Evolutionary conservation across 2,329 filamentous ascomycete genomes (phyloP), one percentile per base, ranked within the genome.

Genomic region (Madurella fahalii): DNA sequence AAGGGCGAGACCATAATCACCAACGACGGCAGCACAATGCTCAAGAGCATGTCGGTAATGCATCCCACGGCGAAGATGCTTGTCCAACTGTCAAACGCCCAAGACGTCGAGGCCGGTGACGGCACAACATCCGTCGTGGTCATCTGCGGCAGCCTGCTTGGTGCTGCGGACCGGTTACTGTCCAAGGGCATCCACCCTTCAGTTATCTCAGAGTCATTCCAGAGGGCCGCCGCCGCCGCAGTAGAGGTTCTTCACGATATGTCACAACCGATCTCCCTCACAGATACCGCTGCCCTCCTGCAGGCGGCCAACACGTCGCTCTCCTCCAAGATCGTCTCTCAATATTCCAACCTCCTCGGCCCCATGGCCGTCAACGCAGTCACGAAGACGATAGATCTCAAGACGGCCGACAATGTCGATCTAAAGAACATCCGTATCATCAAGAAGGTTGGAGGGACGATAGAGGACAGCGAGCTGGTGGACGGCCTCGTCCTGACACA

Each of bases 51-150:
- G 94, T 89, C 90, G 62, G 94, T 99, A 63, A 91, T 99, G 87
- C 94, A 99, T 71, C 94, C 94, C n/a, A 95, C 95, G 47, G 94
- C 94, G 49, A 96, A 96, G 78, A 99, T 99, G 94, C 81, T 99
- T 64, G 94, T 99, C 68, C 92, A 99, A 73, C 83, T 99, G 59
- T 95, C 93, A 67, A 90, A 94, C 63, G 94, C 94, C 62, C 94
- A 99, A 73, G 94, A 99, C 77, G 91, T 99, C 58, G 94, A 99
- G 74, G 94, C 94, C 60, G 94, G 94, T 76, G 94, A 99, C 72
- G 95, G 94, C 67, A 99, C 94, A 53, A 99, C 94, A 37, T 97
- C 93, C 3, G 94, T 99, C 25, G 94, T 99, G 31, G 94, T 99
- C 63, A 96, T 99, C 74, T 94, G 90, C 65, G 95, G 94, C 69